Evolutionary conservation across 805 yeast genomes (phyloP), one percentile per base, ranked within the genome.

Genomic region (Metschnikowia continentalis): DNA sequence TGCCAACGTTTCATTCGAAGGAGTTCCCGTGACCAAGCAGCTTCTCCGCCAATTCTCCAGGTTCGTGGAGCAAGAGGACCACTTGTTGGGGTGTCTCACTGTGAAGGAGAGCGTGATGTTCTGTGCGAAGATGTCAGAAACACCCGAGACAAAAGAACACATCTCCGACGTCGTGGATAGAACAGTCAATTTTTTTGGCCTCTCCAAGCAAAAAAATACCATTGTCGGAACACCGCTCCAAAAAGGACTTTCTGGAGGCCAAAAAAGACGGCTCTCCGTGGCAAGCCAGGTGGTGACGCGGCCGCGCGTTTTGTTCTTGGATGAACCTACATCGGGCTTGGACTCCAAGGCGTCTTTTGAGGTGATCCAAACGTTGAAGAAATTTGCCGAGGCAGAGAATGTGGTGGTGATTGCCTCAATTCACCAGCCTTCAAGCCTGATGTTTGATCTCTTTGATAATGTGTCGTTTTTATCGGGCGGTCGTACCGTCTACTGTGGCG

Each of bases 271-370:
- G 53, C 75, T 87, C 5, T 84, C 91, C 42, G 79, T 89, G 37
- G 96, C 89, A 0, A 79, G 88, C 20, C 96, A 89, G 64, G 70
- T 89, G 61, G 72, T 89, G 41, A 79, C 87, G 3, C 85, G 83
- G 55, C 96, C 96, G 0, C 80, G 89, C 0, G 70, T 89, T 0
- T 66, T 89, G 54, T 88, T 88, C 60, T 68, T 89, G 42, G 96
- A 89, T 64, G 96, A 89, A 58, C 96, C 96, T 3, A 89, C 96
- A 0, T 88, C 96, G 0, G 96, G 96, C 0, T 67, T 89, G 35
- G 96, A 89, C 65, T 83, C 95, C 7, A 82, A 81, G 54, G 83
- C 90, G 7, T 90, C 96, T 0, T 79, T 75, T 54, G 69, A 81
- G 53, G 71, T 88, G 32, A 77, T 89, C 11, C 71, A 76, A 41